These are phyloP conservation scores for Cinnamomum micranthum DNA, from an alignment of 164 flowering plant species.

Conservation along the genomic window DNA sequence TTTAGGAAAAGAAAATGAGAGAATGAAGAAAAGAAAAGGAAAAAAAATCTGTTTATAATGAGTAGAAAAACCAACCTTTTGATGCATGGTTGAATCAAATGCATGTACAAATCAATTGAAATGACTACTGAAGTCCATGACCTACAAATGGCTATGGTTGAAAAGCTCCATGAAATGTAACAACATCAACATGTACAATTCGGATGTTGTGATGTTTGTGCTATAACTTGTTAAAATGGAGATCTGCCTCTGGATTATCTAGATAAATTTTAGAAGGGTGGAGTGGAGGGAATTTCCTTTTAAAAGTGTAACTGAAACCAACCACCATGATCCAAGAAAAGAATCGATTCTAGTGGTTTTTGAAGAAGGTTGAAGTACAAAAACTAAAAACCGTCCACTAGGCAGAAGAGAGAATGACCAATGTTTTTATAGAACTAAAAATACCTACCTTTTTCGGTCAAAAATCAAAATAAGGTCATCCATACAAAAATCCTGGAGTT, in stretches of 20 bases:
- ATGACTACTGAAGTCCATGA: too few species aligned
- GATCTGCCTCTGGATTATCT: too few species aligned
- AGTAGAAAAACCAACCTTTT: background rate
- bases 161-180: background rate
- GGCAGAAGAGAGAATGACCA: background rate
- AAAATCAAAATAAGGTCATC: background rate
- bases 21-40: background rate
- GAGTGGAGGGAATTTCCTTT: background rate
- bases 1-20: background rate
- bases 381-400: background rate
- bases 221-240: too few species aligned
- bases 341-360: background rate
- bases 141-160: background rate
- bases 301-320: background rate
- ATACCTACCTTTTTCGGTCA: background rate
- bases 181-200: too few species aligned
- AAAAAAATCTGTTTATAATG: background rate
- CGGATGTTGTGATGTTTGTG: too few species aligned
- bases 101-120: background rate
- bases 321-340: background rate
- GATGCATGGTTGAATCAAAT: background rate
- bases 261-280: background rate
- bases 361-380: background rate
- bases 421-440: background rate
- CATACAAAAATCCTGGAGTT: background rate